Evolutionary conservation across 148 eudicot species (phyloP), one percentile per base, ranked within the genome.

Genomic region (Chenopodium suecicum): DNA sequence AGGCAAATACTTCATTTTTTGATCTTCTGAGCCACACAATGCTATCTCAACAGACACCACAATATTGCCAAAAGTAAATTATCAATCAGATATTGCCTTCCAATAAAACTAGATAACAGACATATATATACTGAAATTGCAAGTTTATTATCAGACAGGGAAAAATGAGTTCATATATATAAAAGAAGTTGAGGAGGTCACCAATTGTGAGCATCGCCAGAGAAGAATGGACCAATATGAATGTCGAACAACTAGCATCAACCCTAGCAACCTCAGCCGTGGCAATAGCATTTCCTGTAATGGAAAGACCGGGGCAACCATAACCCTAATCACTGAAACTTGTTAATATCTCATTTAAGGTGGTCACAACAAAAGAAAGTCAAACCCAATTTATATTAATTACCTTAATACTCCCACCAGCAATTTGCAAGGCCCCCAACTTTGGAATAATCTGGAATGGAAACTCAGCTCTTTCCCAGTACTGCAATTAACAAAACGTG

Each of bases 191-290:
- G 64, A 79, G 41, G 44, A 79, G 47, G 73, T 77, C 86, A 95
- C 99, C 96, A 81, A 95, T 93, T 27, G 99, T 95, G 66, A 91
- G 94, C 99, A 95, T 95, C 75, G 90, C 98, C 89, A 94, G 87
- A 74, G 98, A 95, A 82, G 99, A 95, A 83, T 95, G 99, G 83
- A 95, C 99, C 88, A 95, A 80, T 83, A 95, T 85, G 81, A 95
- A 95, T 47, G 99, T 95, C 20, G 99, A 93, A 86, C 99, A 95
- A 84, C 99, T 95, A 41, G 98, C 98, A 89, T 95, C 99, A 86
- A 95, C 99, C 83, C 99, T 91, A 25, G 98, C 92, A 82, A 91
- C 52, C 87, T 95, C 99, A 31, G 98, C 99, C 3, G 83, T 66
- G 78, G 91, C 91, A 82, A 95, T 52, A 81, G 99, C 99, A 88